Percentiles rank a stretch among this genome's conserved stretches.
phyloP scores from a whole-genome alignment of 31 red algal genomes.

The Asparagopsis taxiformis region DNA sequence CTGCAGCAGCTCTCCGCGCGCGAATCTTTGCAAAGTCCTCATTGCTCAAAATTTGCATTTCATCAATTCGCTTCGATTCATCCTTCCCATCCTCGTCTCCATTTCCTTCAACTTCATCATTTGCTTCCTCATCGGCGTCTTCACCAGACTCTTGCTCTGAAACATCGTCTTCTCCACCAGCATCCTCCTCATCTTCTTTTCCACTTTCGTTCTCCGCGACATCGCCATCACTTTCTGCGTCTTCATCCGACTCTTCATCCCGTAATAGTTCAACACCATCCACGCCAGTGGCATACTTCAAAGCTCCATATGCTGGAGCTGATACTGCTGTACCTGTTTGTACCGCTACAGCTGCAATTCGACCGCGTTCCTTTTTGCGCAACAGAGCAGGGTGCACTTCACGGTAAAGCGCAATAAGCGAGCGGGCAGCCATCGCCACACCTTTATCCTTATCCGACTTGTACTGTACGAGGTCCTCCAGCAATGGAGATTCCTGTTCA shows the following conservation, averaged over 20 bases:
- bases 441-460: constrained; percentile 71
- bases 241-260: constrained; percentile 9
- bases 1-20: constrained; percentile 32
- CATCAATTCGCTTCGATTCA: constrained; percentile 5
- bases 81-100: constrained; percentile 11
- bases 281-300: constrained; percentile 48
- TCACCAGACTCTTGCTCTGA: not conserved
- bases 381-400: constrained; percentile 77
- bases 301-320: constrained; percentile 54
- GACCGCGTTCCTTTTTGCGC: constrained; percentile 78
- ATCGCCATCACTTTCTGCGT: constrained; percentile 32
- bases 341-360: constrained; percentile 33
- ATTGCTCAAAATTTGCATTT: constrained; percentile 35
- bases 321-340: constrained; percentile 21
- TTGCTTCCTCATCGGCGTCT: not conserved
- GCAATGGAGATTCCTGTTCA: constrained; percentile 68
- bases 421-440: constrained; percentile 80
- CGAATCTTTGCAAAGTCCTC: constrained; percentile 62
- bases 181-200: constrained; percentile 27
- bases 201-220: not conserved
- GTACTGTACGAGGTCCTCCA: constrained; percentile 77
- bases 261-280: constrained; percentile 71
- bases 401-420: constrained; percentile 73
- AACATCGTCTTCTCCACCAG: too few relatives aligned
- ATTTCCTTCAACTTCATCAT: not conserved